Percentiles rank a stretch among this genome's conserved stretches.
These are phyloP conservation scores for Blepharisma stoltei DNA, from an alignment of 73 alveolate species.

Conservation along the genomic window DNA sequence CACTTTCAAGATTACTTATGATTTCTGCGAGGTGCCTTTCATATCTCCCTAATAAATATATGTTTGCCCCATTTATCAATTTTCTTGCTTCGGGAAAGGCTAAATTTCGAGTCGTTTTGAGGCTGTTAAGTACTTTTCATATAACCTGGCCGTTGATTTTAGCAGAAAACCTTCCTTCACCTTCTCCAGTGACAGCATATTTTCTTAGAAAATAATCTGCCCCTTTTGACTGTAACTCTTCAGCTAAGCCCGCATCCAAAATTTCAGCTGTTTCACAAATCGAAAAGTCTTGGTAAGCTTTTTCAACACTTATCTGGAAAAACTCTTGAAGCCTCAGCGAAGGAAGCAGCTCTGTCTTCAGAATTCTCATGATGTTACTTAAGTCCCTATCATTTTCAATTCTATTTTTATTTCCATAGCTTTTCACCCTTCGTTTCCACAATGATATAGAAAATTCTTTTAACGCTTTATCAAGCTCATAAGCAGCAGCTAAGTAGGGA, in stretches of 20 bases:
- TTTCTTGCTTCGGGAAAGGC: not conserved
- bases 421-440: constrained; percentile 51
- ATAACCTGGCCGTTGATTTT: not conserved
- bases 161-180: constrained; percentile 21
- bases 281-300: not conserved
- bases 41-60: not conserved
- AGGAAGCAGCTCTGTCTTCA: constrained; percentile 32
- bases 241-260: not conserved
- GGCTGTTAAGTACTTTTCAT: not conserved
- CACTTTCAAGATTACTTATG: constrained; percentile 4
- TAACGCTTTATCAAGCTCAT: constrained; percentile 64
- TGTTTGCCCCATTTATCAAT: not conserved
- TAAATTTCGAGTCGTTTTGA: not conserved
- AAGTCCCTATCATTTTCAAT: constrained; percentile 68
- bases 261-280: not conserved
- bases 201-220: constrained; percentile 1
- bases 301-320: constrained; percentile 42
- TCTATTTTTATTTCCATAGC: constrained; percentile 58
- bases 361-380: constrained; percentile 45
- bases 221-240: not conserved
- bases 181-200: constrained; percentile 30
- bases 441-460: constrained; percentile 58
- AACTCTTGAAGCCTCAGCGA: constrained; percentile 43
- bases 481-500: constrained; percentile 73
- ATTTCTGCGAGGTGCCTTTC: constrained; percentile 9